phyloP scores from a whole-genome alignment of 2,329 filamentous ascomycete genomes.

The Microsporum canis region DNA sequence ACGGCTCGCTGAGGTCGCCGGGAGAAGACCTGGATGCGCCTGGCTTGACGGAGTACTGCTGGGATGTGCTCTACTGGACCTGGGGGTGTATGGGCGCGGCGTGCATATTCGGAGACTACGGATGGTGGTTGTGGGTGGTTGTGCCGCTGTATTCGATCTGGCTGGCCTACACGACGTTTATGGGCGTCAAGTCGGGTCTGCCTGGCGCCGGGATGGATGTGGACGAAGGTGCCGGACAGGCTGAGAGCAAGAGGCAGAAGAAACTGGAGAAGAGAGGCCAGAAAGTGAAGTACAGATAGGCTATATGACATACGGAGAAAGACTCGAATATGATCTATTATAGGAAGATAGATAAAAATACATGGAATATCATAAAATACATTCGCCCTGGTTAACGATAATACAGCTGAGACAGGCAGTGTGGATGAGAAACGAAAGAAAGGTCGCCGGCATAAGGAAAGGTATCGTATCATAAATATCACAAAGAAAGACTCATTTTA shows the following conservation, averaged over 20 bases:
- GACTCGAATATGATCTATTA: too few relatives aligned
- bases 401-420: background rate
- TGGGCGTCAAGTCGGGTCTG: slow-evolving; percentile 33
- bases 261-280: slow-evolving; percentile 44
- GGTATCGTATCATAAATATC: slow-evolving; percentile 1
- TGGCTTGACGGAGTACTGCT: slow-evolving; percentile 95
- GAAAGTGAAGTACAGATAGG: slow-evolving; percentile 31
- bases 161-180: slow-evolving; percentile 36
- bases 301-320: too few relatives aligned
- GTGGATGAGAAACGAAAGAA: background rate
- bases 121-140: slow-evolving; percentile 52
- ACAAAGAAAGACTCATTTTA: background rate
- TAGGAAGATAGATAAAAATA: background rate
- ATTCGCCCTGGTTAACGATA: background rate
- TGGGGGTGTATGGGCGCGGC: slow-evolving; percentile 67
- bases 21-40: slow-evolving; percentile 82
- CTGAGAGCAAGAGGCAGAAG: slow-evolving; percentile 42
- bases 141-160: slow-evolving; percentile 40
- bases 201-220: slow-evolving; percentile 23
- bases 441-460: background rate
- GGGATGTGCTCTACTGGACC: slow-evolving; percentile 91
- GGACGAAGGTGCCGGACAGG: slow-evolving; percentile 20
- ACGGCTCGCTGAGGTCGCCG: slow-evolving; percentile 56
- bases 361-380: background rate
- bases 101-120: slow-evolving; percentile 69